Conservation (phyloP, 169 alveolate genomes). For the Condylostoma magnum region DNA sequence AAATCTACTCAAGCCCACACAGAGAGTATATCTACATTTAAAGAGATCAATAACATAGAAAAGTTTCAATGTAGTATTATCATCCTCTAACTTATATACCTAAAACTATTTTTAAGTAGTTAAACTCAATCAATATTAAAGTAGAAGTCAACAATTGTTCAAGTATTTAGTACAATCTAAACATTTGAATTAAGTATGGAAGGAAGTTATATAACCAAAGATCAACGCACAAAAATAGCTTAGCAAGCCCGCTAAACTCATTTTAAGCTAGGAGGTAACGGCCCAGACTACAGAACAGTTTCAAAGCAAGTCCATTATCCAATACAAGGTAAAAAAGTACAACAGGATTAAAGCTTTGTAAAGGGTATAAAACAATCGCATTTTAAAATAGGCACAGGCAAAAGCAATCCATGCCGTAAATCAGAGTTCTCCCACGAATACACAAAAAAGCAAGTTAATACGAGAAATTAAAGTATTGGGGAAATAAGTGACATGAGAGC, state of each 20-base stretch:
- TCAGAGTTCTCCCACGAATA: neutral
- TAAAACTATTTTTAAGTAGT: too few species aligned
- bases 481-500: neutral
- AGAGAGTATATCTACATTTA: too few species aligned
- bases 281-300: neutral
- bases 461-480: neutral
- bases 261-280: conserved; percentile 21
- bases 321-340: too few species aligned
- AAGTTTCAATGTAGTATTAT: too few species aligned
- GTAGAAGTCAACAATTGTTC: too few species aligned
- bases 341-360: too few species aligned
- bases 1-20: too few species aligned
- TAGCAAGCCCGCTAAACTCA: conserved; percentile 14
- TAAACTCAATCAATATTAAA: too few species aligned
- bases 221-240: conserved; percentile 13
- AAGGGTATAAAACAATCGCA: neutral
- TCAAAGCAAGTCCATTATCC: neutral
- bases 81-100: too few species aligned
- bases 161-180: too few species aligned
- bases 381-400: neutral
- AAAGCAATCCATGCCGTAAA: neutral
- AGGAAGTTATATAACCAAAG: conserved; percentile 25
- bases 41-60: too few species aligned
- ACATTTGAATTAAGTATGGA: too few species aligned
- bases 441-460: neutral